phyloP scores from a whole-genome alignment of 23 red algal species.

The Porphyridium purpureum region DNA sequence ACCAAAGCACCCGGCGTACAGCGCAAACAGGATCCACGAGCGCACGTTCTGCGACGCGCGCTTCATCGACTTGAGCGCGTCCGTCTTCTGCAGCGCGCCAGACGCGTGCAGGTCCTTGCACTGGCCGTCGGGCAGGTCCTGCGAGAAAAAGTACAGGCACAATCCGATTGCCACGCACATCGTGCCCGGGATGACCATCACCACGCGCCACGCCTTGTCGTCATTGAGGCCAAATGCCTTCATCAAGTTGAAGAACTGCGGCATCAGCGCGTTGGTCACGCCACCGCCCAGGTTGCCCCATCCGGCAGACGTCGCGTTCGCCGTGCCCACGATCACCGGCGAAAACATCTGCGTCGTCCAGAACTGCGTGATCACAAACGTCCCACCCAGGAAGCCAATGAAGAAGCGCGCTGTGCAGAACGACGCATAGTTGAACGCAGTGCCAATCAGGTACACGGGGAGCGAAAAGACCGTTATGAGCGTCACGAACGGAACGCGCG shows the following conservation, averaged over 20 bases:
- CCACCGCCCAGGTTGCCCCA: no score
- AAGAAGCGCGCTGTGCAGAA: constrained; percentile 69
- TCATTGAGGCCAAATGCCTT: constrained; percentile 16
- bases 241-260: no score
- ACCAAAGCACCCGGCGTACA: no score
- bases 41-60: constrained; percentile 37
- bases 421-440: no score
- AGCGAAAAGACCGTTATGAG: constrained; percentile 64
- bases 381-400: constrained; percentile 76
- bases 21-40: constrained; percentile 57
- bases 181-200: constrained; percentile 51
- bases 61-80: constrained; percentile 28
- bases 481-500: constrained; percentile 31
- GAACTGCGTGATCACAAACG: constrained; percentile 95
- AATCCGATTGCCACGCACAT: constrained; percentile 13
- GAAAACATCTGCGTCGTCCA: constrained; percentile 72
- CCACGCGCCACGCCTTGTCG: constrained; percentile 47
- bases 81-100: constrained; percentile 26
- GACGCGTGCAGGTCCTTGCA: constrained; percentile 32
- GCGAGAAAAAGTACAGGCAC: constrained; percentile 53
- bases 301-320: constrained; percentile 70
- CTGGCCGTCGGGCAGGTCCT: no score
- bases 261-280: no score
- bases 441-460: constrained; percentile 64
- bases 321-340: constrained; percentile 60